phyloP scores from a whole-genome alignment of 768 basidiomycete species.

The Lactifluus piperatus region DNA sequence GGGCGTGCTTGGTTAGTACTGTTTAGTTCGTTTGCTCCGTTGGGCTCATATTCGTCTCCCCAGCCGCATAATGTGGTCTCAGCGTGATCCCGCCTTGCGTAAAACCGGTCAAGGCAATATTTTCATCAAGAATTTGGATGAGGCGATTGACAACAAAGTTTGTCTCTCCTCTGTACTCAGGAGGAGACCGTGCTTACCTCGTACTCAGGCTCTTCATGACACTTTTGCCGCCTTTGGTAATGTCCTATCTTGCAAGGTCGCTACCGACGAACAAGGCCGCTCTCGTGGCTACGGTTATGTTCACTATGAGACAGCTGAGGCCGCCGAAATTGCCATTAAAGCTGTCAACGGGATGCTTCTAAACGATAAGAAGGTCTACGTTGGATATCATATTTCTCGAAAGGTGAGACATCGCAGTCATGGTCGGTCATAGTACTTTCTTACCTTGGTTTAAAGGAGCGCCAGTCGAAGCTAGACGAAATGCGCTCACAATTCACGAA shows the following conservation, averaged over 20 bases:
- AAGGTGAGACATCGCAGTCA: slow-evolving; percentile 44
- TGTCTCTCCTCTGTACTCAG: slow-evolving; percentile 1
- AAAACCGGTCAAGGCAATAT: slow-evolving; percentile 99
- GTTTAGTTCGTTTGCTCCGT: not conserved
- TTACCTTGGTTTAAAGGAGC: slow-evolving; percentile 48
- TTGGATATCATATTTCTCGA: slow-evolving; percentile 94
- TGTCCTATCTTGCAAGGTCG: slow-evolving; percentile 98
- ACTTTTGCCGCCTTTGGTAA: slow-evolving; percentile 99
- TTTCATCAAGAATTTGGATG: slow-evolving; percentile 99
- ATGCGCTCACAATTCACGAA: slow-evolving; percentile 97
- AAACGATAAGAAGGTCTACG: slow-evolving; percentile 99
- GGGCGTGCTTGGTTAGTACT: slow-evolving; percentile 81
- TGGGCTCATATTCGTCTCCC: slow-evolving; percentile 2
- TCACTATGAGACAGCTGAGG: slow-evolving; percentile 97
- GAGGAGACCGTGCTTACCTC: not conserved
- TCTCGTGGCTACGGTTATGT: slow-evolving; percentile 99
- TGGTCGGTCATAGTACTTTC: not conserved
- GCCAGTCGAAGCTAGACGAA: slow-evolving; percentile 97
- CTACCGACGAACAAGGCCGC: slow-evolving; percentile 88
- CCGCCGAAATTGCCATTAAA: slow-evolving; percentile 93
- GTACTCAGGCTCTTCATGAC: slow-evolving; percentile 89
- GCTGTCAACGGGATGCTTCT: slow-evolving; percentile 98
- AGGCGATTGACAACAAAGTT: slow-evolving; percentile 96
- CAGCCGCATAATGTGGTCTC: slow-evolving; percentile 99
- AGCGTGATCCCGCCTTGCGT: slow-evolving; percentile 97